A percentile compares a stretch with the other conserved stretches of the same genome.
Conservation (phyloP, 2,329 filamentous ascomycete genomes). For the Aspergillus latus region DNA sequence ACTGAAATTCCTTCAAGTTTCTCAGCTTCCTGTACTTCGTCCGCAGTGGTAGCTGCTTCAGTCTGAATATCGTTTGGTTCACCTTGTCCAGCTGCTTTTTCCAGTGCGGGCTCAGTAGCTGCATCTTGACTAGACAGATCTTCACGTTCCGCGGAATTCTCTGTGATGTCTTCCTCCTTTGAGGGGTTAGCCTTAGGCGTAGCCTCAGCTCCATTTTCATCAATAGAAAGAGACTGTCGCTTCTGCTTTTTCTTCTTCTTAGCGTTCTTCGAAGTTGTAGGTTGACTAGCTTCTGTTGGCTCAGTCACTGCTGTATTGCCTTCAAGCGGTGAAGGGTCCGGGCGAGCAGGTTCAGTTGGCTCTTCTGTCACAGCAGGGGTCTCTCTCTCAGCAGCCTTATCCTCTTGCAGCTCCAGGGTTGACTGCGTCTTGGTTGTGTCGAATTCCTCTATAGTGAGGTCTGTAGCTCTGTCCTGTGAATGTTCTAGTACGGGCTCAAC, state of each 20-base stretch:
- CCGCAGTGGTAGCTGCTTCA: background rate
- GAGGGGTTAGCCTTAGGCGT: conserved; percentile 2
- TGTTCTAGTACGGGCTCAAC: background rate
- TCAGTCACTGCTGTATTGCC: background rate
- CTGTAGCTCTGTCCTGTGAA: background rate
- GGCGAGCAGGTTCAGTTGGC: background rate
- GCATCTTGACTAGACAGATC: background rate
- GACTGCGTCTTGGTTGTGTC: background rate
- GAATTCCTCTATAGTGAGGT: background rate
- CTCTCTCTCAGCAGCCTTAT: background rate
- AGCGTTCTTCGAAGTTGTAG: conserved; percentile 26
- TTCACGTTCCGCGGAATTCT: background rate
- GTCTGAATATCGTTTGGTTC: background rate
- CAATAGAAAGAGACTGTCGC: conserved; percentile 19
- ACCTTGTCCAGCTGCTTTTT: background rate
- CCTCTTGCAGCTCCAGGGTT: background rate
- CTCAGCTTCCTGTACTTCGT: background rate
- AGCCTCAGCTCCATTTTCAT: conserved; percentile 4
- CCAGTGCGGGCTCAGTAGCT: background rate
- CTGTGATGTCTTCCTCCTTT: background rate
- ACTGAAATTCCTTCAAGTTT: background rate
- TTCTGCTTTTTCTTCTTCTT: conserved; percentile 35
- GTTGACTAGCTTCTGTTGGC: conserved; percentile 10
- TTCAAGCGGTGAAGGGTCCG: background rate
- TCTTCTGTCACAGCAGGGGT: background rate